A percentile compares a stretch with the other conserved stretches of the same genome.
phyloP scores from a whole-genome alignment of 306 rosid genomes.

The Echinosophora koreensis region DNA sequence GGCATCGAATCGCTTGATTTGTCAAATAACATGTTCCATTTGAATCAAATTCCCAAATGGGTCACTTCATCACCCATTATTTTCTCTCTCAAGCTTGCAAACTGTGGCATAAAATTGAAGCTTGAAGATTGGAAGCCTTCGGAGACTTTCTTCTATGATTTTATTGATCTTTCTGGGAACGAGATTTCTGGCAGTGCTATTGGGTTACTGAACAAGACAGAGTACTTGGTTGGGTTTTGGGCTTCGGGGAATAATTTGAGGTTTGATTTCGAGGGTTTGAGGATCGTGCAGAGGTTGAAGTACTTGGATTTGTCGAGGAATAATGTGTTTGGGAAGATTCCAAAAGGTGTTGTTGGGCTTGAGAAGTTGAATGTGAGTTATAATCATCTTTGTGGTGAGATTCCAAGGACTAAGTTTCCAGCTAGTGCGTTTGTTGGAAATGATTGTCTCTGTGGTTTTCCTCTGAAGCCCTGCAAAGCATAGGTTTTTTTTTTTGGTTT shows the following conservation, averaged over 20 bases:
- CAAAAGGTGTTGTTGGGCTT: conserved; percentile 61
- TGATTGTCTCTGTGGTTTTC: conserved; percentile 85
- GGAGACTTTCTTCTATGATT: conserved; percentile 81
- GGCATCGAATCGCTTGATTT: conserved; percentile 89
- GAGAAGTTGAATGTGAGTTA: conserved; percentile 69
- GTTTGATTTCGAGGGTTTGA: conserved; percentile 65
- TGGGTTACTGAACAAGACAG: conserved; percentile 68
- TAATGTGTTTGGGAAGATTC: conserved; percentile 71
- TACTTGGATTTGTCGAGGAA: conserved; percentile 76
- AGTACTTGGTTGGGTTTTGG: conserved; percentile 77
- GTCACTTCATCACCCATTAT: conserved; percentile 81
- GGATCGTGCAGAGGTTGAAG: conserved; percentile 64
- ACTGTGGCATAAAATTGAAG: conserved; percentile 75
- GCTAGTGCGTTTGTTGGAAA: conserved; percentile 73
- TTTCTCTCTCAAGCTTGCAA: conserved; percentile 80
- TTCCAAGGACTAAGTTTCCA: conserved; percentile 70
- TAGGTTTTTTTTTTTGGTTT: background rate
- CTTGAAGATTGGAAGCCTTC: conserved; percentile 74
- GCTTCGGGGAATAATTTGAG: conserved; percentile 62
- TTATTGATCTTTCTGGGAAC: conserved; percentile 78
- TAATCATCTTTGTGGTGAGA: conserved; percentile 73
- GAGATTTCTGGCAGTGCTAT: conserved; percentile 69
- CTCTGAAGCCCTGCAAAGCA: conserved; percentile 67
- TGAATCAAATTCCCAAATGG: conserved; percentile 77
- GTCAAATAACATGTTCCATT: conserved; percentile 69